These are phyloP conservation scores for Debaryomyces robertsiae DNA, from an alignment of 1,139 yeast genomes.

Conservation along the genomic window DNA sequence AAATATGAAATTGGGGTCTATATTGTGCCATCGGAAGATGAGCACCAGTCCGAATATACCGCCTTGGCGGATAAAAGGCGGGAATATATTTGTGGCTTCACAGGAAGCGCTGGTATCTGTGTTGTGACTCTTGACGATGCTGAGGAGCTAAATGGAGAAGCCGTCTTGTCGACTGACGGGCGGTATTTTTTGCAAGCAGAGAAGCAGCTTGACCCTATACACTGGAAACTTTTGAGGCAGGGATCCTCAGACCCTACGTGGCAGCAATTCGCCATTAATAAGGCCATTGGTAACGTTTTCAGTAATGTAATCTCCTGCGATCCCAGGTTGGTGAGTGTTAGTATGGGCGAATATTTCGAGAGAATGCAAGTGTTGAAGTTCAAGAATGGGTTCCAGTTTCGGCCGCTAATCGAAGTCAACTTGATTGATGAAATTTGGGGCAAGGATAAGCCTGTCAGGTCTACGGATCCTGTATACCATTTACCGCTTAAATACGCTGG, in stretches of 20 bases:
- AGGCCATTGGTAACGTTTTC: constrained; percentile 35
- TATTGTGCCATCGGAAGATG: constrained; percentile 61
- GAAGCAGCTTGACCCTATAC: constrained; percentile 35
- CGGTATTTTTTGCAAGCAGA: constrained; percentile 55
- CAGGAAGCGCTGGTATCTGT: constrained; percentile 62
- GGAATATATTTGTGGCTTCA: constrained; percentile 53
- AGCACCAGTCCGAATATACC: constrained; percentile 59
- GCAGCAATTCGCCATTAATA: constrained; percentile 39
- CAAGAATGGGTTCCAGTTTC: constrained; percentile 28
- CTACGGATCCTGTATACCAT: constrained; percentile 41
- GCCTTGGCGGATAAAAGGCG: constrained; percentile 54
- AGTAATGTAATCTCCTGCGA: constrained; percentile 44
- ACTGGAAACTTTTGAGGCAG: constrained; percentile 44
- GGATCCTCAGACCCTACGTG: constrained; percentile 42
- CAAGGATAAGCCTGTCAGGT: constrained; percentile 38
- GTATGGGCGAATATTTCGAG: constrained; percentile 39
- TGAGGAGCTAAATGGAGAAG: constrained; percentile 35
- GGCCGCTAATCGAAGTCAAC: constrained; percentile 34
- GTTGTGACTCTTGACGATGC: constrained; percentile 46
- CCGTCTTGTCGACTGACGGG: constrained; percentile 59
- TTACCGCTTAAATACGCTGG: constrained; percentile 48
- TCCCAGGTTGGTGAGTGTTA: constrained; percentile 37
- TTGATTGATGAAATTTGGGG: constrained; percentile 49
- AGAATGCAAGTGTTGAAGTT: constrained; percentile 24
- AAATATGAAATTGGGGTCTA: constrained; percentile 49